These are phyloP conservation scores for Lachancea lanzarotensis DNA, from an alignment of 805 yeast genomes.

Conservation along the genomic window DNA sequence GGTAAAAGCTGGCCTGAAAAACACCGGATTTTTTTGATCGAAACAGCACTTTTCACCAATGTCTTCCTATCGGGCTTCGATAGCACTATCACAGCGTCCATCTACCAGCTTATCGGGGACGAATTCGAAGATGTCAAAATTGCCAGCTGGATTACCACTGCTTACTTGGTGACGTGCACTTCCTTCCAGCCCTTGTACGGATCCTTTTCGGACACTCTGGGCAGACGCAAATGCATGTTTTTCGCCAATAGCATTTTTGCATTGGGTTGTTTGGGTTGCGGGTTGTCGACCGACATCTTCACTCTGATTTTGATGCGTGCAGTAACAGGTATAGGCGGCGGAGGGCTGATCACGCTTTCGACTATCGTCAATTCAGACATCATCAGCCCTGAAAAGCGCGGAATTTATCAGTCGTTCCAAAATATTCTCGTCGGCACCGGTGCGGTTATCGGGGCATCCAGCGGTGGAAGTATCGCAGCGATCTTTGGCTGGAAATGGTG, in stretches of 20 bases:
- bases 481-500: constrained; percentile 39
- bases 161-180: constrained; percentile 60
- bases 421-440: constrained; percentile 50
- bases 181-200: constrained; percentile 75
- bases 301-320: constrained; percentile 47
- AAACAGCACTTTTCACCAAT: constrained; percentile 40
- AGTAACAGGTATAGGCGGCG: constrained; percentile 53
- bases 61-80: constrained; percentile 51
- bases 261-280: constrained; percentile 40
- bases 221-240: constrained; percentile 43
- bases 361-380: constrained; percentile 51
- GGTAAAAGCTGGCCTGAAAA: constrained; percentile 2
- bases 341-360: constrained; percentile 47
- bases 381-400: constrained; percentile 46
- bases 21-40: constrained; percentile 7
- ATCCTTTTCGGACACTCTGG: constrained; percentile 58
- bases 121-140: constrained; percentile 47
- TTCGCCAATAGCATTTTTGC: constrained; percentile 41
- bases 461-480: constrained; percentile 35
- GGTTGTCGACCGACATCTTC: constrained; percentile 36
- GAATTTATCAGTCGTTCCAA: constrained; percentile 38
- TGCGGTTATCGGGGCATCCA: constrained; percentile 33
- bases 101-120: constrained; percentile 52
- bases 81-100: constrained; percentile 53
- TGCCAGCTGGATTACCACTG: constrained; percentile 66